Conservation (phyloP, 495 filamentous ascomycete genomes). For the Saxispiralis lemnorum region DNA sequence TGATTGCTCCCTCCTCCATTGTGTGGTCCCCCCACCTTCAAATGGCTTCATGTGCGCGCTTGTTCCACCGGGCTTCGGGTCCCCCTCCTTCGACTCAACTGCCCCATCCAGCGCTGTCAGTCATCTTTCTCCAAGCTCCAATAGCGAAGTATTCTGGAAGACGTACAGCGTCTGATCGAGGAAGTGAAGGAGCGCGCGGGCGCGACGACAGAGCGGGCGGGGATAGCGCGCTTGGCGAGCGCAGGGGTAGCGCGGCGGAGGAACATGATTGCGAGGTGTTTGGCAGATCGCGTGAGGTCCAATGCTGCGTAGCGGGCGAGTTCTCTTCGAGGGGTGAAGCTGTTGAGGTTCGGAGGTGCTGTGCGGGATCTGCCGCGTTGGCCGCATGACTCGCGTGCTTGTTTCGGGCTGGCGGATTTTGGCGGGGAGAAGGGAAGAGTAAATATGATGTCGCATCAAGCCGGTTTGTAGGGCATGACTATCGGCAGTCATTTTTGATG, state of each 20-base stretch:
- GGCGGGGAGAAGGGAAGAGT: no score
- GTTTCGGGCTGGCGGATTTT: no score
- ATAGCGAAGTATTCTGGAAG: neutral
- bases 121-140: conserved; percentile 6
- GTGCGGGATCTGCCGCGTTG: no score
- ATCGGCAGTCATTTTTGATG: no score
- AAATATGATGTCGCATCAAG: no score
- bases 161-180: conserved; percentile 42
- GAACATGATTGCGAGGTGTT: conserved; percentile 41
- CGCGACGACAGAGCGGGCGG: conserved; percentile 34
- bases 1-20: neutral
- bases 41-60: conserved; percentile 20
- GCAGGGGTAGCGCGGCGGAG: conserved; percentile 62
- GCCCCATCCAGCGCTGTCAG: conserved; percentile 14
- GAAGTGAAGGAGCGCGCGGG: conserved; percentile 42
- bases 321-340: no score
- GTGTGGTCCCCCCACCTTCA: conserved; percentile 16
- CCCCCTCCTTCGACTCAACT: conserved; percentile 10
- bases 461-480: no score
- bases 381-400: no score
- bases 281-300: neutral
- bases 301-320: no score
- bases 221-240: conserved; percentile 51
- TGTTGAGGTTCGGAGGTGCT: no score
- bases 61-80: conserved; percentile 12